phyloP scores from a whole-genome alignment of 2,329 filamentous ascomycete genomes.

The Talaromyces albobiverticillius region DNA sequence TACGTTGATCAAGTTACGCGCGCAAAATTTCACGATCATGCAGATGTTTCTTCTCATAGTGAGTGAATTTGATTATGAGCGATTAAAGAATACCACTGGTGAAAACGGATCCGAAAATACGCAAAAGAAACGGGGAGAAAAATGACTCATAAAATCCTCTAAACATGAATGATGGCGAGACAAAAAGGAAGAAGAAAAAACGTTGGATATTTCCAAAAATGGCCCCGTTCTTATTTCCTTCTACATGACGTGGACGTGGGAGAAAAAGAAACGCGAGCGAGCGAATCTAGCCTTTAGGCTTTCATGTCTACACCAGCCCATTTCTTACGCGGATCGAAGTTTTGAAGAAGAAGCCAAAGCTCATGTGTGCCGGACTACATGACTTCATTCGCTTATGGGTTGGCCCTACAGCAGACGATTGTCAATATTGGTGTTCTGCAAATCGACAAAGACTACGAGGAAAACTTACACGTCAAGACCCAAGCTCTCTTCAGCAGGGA shows the following conservation, averaged over 20 bases:
- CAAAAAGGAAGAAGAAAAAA: not conserved
- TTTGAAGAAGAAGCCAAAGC: not conserved
- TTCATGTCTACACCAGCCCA: not conserved
- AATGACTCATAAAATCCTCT: slow-evolving; percentile 7
- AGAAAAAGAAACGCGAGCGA: not conserved
- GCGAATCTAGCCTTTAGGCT: not conserved
- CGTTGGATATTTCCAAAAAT: not conserved
- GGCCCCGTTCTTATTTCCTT: not conserved
- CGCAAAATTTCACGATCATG: no score
- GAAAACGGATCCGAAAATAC: not conserved
- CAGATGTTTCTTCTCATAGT: no score
- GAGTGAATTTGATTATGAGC: no score
- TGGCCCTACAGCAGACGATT: not conserved
- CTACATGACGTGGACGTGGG: not conserved
- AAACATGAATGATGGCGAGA: slow-evolving; percentile 2
- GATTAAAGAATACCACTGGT: no score
- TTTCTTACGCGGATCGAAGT: not conserved
- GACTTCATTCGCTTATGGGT: not conserved
- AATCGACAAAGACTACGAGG: not conserved
- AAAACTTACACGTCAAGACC: slow-evolving; percentile 27
- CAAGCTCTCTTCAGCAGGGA: slow-evolving; percentile 47
- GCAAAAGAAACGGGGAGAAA: not conserved
- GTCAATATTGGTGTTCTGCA: not conserved
- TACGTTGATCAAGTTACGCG: no score
- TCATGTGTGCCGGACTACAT: no score